Evolutionary conservation across 805 yeast species (phyloP), one percentile per base, ranked within the genome.

Genomic region (baker's yeast (Saccharomyces cerevisiae)): DNA sequence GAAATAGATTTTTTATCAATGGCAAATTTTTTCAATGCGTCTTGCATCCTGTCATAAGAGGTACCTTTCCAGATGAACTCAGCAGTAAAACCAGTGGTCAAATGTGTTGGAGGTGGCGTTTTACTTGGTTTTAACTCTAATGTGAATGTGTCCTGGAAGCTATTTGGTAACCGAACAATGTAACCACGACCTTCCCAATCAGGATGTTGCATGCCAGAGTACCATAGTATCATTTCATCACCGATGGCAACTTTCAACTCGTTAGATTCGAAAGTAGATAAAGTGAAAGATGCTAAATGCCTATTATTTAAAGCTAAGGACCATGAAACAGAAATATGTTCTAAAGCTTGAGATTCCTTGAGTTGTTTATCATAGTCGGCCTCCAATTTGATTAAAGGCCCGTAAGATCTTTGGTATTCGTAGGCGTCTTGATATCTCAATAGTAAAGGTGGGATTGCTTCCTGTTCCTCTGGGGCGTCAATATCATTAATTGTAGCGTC

Each of bases 11-110:
- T 76, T 51, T 83, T 78, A 51, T 83, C 79, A 8, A 81, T 72
- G 2, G 96, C 97, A 73, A 91, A 88, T 5, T 65, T 64, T 54
- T 76, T 80, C 70, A 91, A 71, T 0, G 96, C 94, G 22, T 73
- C 72, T 71, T 88, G 96, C 94, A 89, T 88, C 63, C 97, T 79
- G 46, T 80, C 84, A 65, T 84, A 90, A 0, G 96, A 76, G 1
- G 84, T 82, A 14, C 92, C 94, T 60, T 87, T 87, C 97, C 97
- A 91, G 51, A 87, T 88, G 66, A 89, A 86, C 61, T 88, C 92
- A 0, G 91, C 90, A 1, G 91, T 81, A 67, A 88, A 91, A 24
- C 84, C 88, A 4, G 81, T 76, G 1, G 79, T 77, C 41, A 79
- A 65, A 56, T 83, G 76, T 1, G 84, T 79, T 51, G 89, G 87